Evolutionary conservation across 371 early-diverging fungal species (phyloP).

Genomic region (Fennellomyces sp.): DNA sequence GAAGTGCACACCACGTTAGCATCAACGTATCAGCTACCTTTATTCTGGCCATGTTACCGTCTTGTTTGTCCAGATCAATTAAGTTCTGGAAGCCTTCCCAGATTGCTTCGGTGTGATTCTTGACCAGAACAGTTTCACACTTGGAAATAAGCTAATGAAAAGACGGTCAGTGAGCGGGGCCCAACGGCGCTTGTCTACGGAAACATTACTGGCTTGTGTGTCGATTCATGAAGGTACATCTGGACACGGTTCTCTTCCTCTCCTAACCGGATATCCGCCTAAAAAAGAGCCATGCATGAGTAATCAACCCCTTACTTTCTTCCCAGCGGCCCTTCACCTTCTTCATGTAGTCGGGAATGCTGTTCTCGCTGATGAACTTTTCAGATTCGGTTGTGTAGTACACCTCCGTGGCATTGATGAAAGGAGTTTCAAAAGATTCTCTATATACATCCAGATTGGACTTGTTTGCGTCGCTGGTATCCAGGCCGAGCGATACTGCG

Average conservation of each 20-base stretch:
- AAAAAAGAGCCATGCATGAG: neutral
- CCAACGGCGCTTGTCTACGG: neutral
- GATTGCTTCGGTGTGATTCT: conserved; percentile 77
- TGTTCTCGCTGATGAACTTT: conserved; percentile 83
- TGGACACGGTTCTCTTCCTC: conserved; percentile 92
- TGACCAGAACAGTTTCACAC: conserved; percentile 85
- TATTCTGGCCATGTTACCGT: conserved; percentile 41
- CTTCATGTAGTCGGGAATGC: conserved; percentile 92
- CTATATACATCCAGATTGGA: conserved; percentile 87
- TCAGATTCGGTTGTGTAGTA: conserved; percentile 90
- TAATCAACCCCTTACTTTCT: too few species aligned
- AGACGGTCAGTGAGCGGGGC: neutral
- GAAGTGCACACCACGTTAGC: too few species aligned
- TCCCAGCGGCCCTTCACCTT: too few species aligned
- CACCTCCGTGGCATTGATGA: conserved; percentile 76
- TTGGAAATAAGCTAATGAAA: conserved; percentile 61
- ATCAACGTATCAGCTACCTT: neutral
- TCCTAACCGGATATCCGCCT: conserved; percentile 80
- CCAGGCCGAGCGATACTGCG: conserved; percentile 85
- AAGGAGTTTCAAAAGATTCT: conserved; percentile 81
- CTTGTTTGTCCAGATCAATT: conserved; percentile 83
- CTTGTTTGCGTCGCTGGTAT: conserved; percentile 79
- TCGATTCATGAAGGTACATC: conserved; percentile 84
- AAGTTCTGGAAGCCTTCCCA: conserved; percentile 89
- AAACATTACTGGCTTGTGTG: conserved; percentile 63